Evolutionary conservation across 2,329 filamentous ascomycete genomes (phyloP).

Genomic region (Fusarium liriodendri): DNA sequence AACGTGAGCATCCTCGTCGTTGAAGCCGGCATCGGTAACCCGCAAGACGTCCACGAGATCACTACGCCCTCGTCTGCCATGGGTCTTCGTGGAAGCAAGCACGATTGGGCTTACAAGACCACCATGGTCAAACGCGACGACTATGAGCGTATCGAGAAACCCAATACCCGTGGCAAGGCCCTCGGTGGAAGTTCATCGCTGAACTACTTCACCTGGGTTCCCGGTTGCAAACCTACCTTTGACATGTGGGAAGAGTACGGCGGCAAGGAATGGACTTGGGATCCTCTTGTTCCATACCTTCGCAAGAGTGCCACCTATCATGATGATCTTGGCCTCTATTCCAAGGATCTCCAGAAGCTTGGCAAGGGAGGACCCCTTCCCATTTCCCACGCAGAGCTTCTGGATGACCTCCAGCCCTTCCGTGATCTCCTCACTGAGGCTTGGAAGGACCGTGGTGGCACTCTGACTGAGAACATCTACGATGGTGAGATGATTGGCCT

Average conservation of each 20-base stretch:
- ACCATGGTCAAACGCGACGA: conserved; percentile 69
- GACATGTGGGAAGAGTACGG: conserved; percentile 78
- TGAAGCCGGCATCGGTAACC: conserved; percentile 60
- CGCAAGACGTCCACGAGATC: conserved; percentile 61
- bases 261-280: conserved; percentile 72
- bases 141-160: conserved; percentile 71
- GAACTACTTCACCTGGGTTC: conserved; percentile 75
- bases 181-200: conserved; percentile 69
- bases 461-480: conserved; percentile 66
- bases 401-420: conserved; percentile 64
- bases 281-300: conserved; percentile 61
- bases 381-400: conserved; percentile 64
- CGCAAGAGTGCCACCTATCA: conserved; percentile 67
- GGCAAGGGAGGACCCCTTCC: conserved; percentile 61
- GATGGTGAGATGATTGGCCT: conserved; percentile 66
- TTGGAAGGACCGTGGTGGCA: conserved; percentile 64
- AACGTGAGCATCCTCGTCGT: conserved; percentile 57
- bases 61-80: conserved; percentile 64
- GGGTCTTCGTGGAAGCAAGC: conserved; percentile 64
- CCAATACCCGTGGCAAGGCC: conserved; percentile 69
- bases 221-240: conserved; percentile 67
- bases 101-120: conserved; percentile 72
- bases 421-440: conserved; percentile 61
- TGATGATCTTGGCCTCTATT: conserved; percentile 61
- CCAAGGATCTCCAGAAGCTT: conserved; percentile 60